phyloP scores from a whole-genome alignment of 192 early-diverging fungal genomes.

The Mortierella alpina region DNA sequence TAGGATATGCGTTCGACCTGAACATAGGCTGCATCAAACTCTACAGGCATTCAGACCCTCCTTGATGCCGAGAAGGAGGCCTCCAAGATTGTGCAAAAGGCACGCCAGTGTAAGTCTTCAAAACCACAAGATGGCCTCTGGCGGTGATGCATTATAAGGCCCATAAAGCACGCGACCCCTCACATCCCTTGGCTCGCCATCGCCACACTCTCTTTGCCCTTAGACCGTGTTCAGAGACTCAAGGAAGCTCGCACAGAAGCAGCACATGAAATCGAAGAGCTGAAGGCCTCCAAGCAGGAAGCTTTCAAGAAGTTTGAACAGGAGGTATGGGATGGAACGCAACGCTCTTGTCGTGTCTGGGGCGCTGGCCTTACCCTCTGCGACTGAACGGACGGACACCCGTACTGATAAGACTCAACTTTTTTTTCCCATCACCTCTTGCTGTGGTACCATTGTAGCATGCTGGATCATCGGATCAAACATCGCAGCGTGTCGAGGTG shows the following conservation, averaged over 20 bases:
- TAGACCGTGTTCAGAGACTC: conserved; percentile 90
- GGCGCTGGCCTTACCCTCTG: too few species aligned
- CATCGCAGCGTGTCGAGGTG: conserved; percentile 65
- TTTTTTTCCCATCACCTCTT: neutral
- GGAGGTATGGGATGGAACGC: conserved; percentile 57
- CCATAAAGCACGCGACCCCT: neutral
- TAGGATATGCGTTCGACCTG: neutral
- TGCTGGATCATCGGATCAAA: conserved; percentile 75
- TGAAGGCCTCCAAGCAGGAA: conserved; percentile 86
- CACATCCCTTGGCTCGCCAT: neutral
- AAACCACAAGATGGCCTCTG: too few species aligned
- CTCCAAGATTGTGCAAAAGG: conserved; percentile 90
- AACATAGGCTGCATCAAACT: conserved; percentile 68
- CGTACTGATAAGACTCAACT: neutral
- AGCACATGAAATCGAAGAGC: conserved; percentile 87
- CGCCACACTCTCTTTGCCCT: neutral
- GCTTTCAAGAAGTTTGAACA: conserved; percentile 83
- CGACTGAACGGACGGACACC: neutral
- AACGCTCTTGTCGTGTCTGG: too few species aligned
- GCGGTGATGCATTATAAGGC: neutral
- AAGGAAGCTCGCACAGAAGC: conserved; percentile 97
- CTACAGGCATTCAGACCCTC: conserved; percentile 94
- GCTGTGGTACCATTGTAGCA: conserved; percentile 60
- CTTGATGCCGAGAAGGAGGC: conserved; percentile 98
- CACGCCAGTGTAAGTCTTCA: conserved; percentile 79